Base-by-base conservation (phyloP, 495 filamentous ascomycete genomes). In the Hypoxylon subgilvum region DNA sequence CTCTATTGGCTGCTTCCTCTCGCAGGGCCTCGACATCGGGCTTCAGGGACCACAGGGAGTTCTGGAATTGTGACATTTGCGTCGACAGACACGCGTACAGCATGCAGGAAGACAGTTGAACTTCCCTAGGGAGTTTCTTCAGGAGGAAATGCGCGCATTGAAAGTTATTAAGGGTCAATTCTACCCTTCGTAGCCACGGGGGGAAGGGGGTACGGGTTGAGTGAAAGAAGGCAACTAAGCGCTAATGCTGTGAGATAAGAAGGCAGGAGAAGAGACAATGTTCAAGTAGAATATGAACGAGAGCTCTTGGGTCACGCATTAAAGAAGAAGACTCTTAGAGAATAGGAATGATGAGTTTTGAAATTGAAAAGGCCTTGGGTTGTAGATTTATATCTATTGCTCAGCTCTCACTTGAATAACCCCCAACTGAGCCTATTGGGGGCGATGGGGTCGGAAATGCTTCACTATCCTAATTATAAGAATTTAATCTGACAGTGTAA, bases 51-150 rank as follows among this genome's bases (percentile, higher is more conserved):
- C 13, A 27, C 16, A 4, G 8, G n/a, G 7, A 16, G n/a, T 9
- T 2, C 2, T 28, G n/a, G n/a, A n/a, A n/a, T n/a, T n/a, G n/a
- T n/a, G n/a, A n/a, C 31, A 12, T 36, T 39, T 17, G n/a, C 10
- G 32, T 39, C n/a, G 4, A 28, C 22, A 1, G 7, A 7, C 31
- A 27, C 2, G 16, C 41, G 5, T 8, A 35, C n/a, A 22, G 40
- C 31, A 8, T 39, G 18, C 18, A 39, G 30, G 16, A 31, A 39
- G 40, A 12, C 16, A 45, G 38, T 54, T 39, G 51, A 31, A 12
- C 47, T 9, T 40, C 14, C 14, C 22, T 14, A 7, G n/a, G 2
- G 40, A 19, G 17, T 6, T 28, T 16, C 10, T 43, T 21, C 40
- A 43, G 40, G 3, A 0, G 14, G 16, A 13, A 27, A 8, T 27